Conservation (phyloP, 2,329 filamentous ascomycete species). For the Aureobasidium leucospermi region DNA sequence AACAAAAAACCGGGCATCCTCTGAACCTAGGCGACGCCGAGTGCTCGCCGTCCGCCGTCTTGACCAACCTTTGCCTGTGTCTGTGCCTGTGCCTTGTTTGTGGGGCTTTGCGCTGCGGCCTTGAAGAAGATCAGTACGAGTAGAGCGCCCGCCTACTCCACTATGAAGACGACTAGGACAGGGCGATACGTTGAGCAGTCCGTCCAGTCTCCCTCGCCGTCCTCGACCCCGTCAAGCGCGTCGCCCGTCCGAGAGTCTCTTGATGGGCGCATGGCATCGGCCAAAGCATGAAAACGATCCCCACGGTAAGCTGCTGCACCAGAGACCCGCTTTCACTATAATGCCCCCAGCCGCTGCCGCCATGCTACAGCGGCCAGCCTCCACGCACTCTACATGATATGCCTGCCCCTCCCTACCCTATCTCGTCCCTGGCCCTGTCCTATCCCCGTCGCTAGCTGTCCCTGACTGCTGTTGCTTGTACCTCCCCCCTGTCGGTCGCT, state of each 20-base stretch:
- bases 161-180: constrained; percentile 28
- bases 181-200: constrained; percentile 4
- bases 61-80: neutral
- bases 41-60: constrained; percentile 5
- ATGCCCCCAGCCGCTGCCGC: constrained; percentile 9
- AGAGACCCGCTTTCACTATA: constrained; percentile 7
- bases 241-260: neutral
- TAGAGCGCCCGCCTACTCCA: constrained; percentile 16
- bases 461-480: neutral
- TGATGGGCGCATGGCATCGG: constrained; percentile 18
- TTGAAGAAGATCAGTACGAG: neutral
- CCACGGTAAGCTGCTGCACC: constrained; percentile 31
- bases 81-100: constrained; percentile 11
- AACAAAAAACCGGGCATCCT: constrained; percentile 12
- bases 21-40: constrained; percentile 4
- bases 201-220: neutral
- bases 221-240: neutral
- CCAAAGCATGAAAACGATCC: constrained; percentile 40
- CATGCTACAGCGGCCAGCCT: neutral
- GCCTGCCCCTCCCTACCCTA: constrained; percentile 6
- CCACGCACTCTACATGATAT: neutral
- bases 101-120: constrained; percentile 12
- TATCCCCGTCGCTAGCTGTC: neutral
- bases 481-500: constrained; percentile 4
- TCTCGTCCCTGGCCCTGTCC: neutral